phyloP scores from a whole-genome alignment of 768 basidiomycete genomes.

The Rhodotorula paludigena region DNA sequence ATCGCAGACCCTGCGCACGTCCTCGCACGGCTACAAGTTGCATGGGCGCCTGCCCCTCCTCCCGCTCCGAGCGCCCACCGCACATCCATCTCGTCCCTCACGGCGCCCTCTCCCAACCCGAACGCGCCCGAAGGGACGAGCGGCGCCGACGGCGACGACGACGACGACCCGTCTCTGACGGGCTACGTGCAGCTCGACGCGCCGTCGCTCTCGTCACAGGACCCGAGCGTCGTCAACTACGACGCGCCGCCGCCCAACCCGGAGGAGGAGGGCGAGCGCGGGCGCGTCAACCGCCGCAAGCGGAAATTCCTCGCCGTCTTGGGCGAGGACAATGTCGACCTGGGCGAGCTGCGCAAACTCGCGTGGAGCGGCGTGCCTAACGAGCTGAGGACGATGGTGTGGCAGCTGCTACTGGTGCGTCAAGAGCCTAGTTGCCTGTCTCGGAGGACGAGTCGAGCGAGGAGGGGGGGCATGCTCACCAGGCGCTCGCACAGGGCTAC shows the following conservation, averaged over 20 bases:
- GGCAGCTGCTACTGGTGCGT: slow-evolving; percentile 87
- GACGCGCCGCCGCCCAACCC: slow-evolving; percentile 4
- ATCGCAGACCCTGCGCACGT: slow-evolving; percentile 34
- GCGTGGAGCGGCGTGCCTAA: slow-evolving; percentile 90
- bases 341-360: slow-evolving; percentile 80
- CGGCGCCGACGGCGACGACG: neutral
- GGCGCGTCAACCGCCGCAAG: slow-evolving; percentile 22
- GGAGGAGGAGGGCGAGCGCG: slow-evolving; percentile 25
- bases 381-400: slow-evolving; percentile 81
- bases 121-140: neutral
- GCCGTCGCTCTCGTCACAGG: slow-evolving; percentile 1
- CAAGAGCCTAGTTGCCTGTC: neutral
- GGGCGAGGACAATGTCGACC: slow-evolving; percentile 69
- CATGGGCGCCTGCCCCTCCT: slow-evolving; percentile 44
- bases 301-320: slow-evolving; percentile 74
- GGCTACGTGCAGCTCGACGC: slow-evolving; percentile 32
- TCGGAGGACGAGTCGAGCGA: neutral
- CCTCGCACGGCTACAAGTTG: slow-evolving; percentile 36
- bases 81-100: slow-evolving; percentile 50
- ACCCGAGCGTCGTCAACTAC: slow-evolving; percentile 20
- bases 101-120: slow-evolving; percentile 46
- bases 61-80: slow-evolving; percentile 56
- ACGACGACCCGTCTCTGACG: slow-evolving; percentile 8
- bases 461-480: neutral
- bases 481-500: slow-evolving; percentile 63